Conservation (phyloP, 192 early-diverging fungal species). For the Jimgerdemannia flammicorona region DNA sequence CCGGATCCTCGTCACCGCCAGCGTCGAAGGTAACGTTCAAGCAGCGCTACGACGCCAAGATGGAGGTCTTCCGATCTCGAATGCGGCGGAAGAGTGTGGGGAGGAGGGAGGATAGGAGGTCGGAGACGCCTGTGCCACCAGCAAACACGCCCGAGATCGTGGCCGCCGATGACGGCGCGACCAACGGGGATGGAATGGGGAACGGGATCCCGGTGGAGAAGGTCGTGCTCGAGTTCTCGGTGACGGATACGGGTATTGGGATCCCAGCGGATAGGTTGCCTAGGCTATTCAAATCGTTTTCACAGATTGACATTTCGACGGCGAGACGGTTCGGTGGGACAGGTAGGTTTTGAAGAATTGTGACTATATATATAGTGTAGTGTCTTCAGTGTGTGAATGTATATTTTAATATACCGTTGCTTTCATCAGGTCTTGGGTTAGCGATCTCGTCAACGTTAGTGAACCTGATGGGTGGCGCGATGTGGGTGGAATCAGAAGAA, state of each 20-base stretch:
- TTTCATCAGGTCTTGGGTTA: constrained; percentile 47
- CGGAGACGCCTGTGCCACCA: not conserved
- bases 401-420: not conserved
- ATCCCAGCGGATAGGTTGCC: constrained; percentile 39
- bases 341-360: constrained; percentile 4
- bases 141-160: not conserved
- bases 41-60: constrained; percentile 31
- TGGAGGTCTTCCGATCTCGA: constrained; percentile 25
- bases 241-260: constrained; percentile 40
- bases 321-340: constrained; percentile 57
- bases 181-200: not conserved
- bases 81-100: constrained; percentile 8
- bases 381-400: no score
- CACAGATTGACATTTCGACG: constrained; percentile 57
- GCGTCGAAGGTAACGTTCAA: constrained; percentile 14
- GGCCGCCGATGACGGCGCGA: not conserved
- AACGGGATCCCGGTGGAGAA: not conserved
- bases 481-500: constrained; percentile 53
- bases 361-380: not conserved
- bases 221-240: constrained; percentile 3
- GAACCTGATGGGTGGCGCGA: constrained; percentile 60
- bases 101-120: not conserved
- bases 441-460: constrained; percentile 61
- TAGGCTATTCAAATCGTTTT: constrained; percentile 58
- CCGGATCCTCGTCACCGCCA: not conserved